A percentile compares a stretch with the other conserved stretches of the same genome.
phyloP scores from a whole-genome alignment of 1,139 yeast genomes.

The Saccharomycopsis phalli region DNA sequence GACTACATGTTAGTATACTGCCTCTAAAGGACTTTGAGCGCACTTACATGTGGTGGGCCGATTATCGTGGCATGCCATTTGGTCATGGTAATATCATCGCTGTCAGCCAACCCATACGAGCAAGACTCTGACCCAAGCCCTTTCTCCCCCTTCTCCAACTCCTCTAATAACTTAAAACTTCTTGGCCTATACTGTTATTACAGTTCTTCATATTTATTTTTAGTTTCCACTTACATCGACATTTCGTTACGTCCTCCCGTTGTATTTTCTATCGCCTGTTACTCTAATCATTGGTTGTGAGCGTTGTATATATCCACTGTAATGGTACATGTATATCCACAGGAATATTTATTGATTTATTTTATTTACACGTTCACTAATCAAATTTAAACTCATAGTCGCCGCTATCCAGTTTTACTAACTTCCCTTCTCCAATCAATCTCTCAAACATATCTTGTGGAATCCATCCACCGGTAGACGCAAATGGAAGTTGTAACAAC shows the following conservation, averaged over 20 bases:
- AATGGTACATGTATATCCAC: no score
- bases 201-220: neutral
- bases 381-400: conserved; percentile 35
- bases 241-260: no score
- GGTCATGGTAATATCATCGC: conserved; percentile 87
- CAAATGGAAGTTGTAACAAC: conserved; percentile 66
- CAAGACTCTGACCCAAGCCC: conserved; percentile 96
- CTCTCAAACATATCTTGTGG: conserved; percentile 86
- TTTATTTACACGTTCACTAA: no score
- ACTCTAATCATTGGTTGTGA: no score
- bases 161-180: conserved; percentile 88
- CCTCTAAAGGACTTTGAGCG: neutral
- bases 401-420: conserved; percentile 32
- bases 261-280: no score
- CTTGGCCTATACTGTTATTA: conserved; percentile 51
- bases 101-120: conserved; percentile 82
- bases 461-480: conserved; percentile 91
- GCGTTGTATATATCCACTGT: no score
- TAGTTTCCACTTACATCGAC: no score
- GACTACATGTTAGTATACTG: conserved; percentile 30
- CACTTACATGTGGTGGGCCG: conserved; percentile 77
- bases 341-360: no score
- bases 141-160: conserved; percentile 95
- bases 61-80: conserved; percentile 93
- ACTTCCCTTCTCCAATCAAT: conserved; percentile 56